Base-by-base conservation (phyloP, 1,284 basidiomycete genomes). In the Heterobasidion annosum region DNA sequence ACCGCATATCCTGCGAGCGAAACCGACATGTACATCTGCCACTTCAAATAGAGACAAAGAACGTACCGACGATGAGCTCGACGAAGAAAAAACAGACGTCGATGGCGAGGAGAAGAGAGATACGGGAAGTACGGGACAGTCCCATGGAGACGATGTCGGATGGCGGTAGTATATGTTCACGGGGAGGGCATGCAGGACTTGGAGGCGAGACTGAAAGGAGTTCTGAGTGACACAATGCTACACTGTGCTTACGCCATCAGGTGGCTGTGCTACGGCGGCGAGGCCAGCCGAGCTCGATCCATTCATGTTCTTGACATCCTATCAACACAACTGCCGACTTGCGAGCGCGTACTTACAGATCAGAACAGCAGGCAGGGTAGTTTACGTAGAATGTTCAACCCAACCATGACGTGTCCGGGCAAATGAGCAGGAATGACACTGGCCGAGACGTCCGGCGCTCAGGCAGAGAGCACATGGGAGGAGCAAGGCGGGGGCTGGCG, bases 21-120 rank as follows among this genome's bases (percentile, higher is more conserved):
- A 60, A 45, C 57, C 57, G 44, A 25, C 25, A 49, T 34, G 48
- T 44, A 44, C 32, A 48, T 34, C 2, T 52, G 48, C 34, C 37
- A 40, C 6, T n/a, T 16, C 25, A 34, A 49, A 43, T 37, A 13
- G 15, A 25, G 51, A n/a, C 15, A 25, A n/a, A 25, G 35, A 25
- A 71, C 81, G 60, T 59, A 84, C 91, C 91, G 59, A 82, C 82
- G 58, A 91, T 83, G 66, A 97, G 81, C 69, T 98, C 97, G 55
- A 98, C 75, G 64, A 98, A 83, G 73, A 99, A 96, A 77, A 99
- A 99, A 52, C 86, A 50, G 7, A 91, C 69, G 70, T 98, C 95
- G 56, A 99, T 92, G 55, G 80, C 75, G 48, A 98, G 78, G 49
- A 97, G 77, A 58, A 91, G 76, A 47, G 83, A 83, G 65, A 96